Evolutionary conservation across 2,329 filamentous ascomycete species (phyloP).

Genomic region (Fusarium bactridioides): DNA sequence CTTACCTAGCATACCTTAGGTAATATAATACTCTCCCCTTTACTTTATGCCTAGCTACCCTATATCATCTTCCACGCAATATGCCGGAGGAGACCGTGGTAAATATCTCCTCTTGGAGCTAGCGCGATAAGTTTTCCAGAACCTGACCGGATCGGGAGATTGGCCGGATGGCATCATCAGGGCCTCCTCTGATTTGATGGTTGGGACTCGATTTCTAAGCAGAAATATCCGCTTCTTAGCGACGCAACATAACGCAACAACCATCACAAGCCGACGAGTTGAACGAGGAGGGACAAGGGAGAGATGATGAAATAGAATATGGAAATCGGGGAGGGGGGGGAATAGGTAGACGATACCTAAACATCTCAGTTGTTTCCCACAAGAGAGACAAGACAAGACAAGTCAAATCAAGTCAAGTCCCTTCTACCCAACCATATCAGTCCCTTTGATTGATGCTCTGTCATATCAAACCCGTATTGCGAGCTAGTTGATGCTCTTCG

Average conservation of each 20-base stretch:
- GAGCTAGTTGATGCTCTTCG: background rate
- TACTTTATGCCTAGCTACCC: background rate
- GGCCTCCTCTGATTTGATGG: conserved; percentile 33
- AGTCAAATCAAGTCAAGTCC: background rate
- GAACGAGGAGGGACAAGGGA: background rate
- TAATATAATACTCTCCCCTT: background rate
- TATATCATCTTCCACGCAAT: background rate
- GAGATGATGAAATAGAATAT: background rate
- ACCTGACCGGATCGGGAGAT: conserved; percentile 30
- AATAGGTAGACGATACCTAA: background rate
- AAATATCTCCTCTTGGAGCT: conserved; percentile 22
- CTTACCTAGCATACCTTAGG: background rate
- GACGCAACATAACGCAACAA: conserved; percentile 8
- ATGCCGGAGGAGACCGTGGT: conserved; percentile 1
- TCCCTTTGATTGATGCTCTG: background rate
- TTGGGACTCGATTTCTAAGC: conserved; percentile 40
- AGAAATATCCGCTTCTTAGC: conserved; percentile 22
- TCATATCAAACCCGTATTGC: background rate
- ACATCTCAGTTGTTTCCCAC: conserved; percentile 2
- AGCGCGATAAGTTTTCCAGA: conserved; percentile 19
- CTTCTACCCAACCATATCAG: background rate
- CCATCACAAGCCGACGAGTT: conserved; percentile 14
- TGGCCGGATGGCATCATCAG: conserved; percentile 39
- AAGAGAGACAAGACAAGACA: background rate
- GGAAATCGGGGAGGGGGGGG: background rate